Evolutionary conservation across 495 filamentous ascomycete species (phyloP), one percentile per base, ranked within the genome.

Genomic region (Podospora didyma): DNA sequence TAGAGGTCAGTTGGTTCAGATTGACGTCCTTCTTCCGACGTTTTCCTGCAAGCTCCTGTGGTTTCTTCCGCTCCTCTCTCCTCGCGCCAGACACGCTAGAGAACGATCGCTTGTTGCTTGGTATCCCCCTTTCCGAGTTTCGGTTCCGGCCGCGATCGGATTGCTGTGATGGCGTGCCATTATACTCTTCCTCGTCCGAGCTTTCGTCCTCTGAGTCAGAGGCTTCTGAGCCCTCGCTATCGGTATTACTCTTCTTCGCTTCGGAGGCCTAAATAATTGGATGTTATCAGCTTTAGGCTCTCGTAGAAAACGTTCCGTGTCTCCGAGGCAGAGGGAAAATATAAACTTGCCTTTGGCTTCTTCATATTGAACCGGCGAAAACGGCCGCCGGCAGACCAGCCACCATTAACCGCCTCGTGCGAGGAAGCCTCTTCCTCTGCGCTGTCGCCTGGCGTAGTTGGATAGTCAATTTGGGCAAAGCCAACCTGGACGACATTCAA

Each of bases 21-120:
- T 82, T 84, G 44, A 86, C 67, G 47, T 85, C 80, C 64, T 83
- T 82, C 60, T 77, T 80, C 64, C 78, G 75, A 4, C 81, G 69
- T 57, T 77, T 73, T 28, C 76, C 75, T 14, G 79, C 79, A 28
- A 83, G 65, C 57, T 76, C 56, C 48, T 70, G 67, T 11, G 73
- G 67, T 59, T 76, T 76, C 34, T 51, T 62, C 35, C 69, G 66
- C 54, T 79, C 75, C 39, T 71, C 69, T 22, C 62, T 70, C 60
- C 62, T 61, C 56, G 66, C 71, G 19, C 49, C 49, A 39, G 67
- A 66, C 2, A 69, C 16, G 52, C 56, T 59, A 9, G 39, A 14
- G n/a, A 14, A 16, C 10, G 67, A 58, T 47, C 65, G 47, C 20
- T 62, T 58, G 53, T 59, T 65, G 49, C 26, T 49, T 16, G 46